phyloP scores from a whole-genome alignment of 371 early-diverging fungal species.

The Blakeslea trispora region DNA sequence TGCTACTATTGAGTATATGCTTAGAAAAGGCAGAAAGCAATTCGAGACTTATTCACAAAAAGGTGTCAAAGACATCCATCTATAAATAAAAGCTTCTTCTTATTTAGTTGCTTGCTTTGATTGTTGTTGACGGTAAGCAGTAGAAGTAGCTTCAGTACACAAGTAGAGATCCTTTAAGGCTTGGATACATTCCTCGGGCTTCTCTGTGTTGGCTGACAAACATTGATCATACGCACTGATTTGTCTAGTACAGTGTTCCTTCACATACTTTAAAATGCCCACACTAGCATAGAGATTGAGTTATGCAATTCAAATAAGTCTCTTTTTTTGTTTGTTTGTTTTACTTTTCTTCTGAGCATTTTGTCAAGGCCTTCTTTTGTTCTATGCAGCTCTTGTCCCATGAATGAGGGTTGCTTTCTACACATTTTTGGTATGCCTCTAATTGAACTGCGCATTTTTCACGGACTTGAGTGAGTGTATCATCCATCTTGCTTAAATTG shows the following conservation, averaged over 20 bases:
- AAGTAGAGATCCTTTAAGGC: conserved; percentile 61
- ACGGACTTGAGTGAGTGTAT: conserved; percentile 71
- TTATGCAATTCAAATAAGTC: conserved; percentile 1
- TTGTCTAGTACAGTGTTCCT: conserved; percentile 66
- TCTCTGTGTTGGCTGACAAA: conserved; percentile 59
- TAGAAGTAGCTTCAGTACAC: conserved; percentile 63
- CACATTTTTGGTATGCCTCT: conserved; percentile 75
- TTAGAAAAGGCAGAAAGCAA: conserved; percentile 58
- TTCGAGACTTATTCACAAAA: conserved; percentile 57
- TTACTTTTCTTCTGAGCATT: conserved; percentile 83
- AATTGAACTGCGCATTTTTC: conserved; percentile 81
- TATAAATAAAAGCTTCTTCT: conserved; percentile 40
- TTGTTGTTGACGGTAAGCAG: conserved; percentile 38
- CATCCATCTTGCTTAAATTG: conserved; percentile 57
- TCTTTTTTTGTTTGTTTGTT: conserved; percentile 4
- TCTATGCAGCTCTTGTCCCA: conserved; percentile 76
- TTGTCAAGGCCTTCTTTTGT: conserved; percentile 73
- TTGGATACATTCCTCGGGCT: conserved; percentile 67
- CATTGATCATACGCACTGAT: conserved; percentile 73
- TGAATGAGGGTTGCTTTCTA: conserved; percentile 70
- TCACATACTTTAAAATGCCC: conserved; percentile 70
- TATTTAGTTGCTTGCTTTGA: conserved; percentile 13
- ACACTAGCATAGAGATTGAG: conserved; percentile 37
- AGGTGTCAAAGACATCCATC: conserved; percentile 59
- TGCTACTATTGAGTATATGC: conserved; percentile 66